Base-by-base conservation (phyloP, 345 rosid genomes). In the Viola odorata region DNA sequence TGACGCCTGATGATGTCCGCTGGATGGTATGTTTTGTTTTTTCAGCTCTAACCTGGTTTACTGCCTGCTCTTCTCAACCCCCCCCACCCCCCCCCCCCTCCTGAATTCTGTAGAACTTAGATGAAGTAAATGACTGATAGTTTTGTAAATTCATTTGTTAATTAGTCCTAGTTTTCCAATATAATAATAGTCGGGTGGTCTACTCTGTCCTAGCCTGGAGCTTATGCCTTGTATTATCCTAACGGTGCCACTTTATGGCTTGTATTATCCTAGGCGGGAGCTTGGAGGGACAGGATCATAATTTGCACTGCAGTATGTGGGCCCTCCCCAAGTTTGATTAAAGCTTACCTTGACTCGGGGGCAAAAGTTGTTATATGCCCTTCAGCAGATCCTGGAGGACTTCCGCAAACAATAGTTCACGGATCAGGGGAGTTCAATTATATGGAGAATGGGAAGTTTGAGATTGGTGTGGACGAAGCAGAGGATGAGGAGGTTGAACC, bases 221-320 rank as follows among this genome's bases (percentile, higher is more conserved):
- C 32, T 23, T 23, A 23, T 1, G 11, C 13, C 13, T 16, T 41
- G 50, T 61, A 13, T 12, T 62, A 44, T 58, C 50, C 40, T 65
- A 90, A 59, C 64, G 37, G 37, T 41, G 59, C 12, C 55, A 50
- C 52, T 23, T 23, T 23, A 23, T 1, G 11, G 11, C 13, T 16
- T 41, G 50, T 61, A 13, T 12, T 62, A 44, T 58, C 50, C 40
- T 65, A 90, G 99, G 89, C 81, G 45, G 99, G 99, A 73, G 96
- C 96, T 62, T 94, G 99, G 97, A 83, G 99, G 72, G 99, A 90
- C 50, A 84, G 97, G 84, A 82, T 94, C 58, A 88, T 94, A 66
- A 69, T 94, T 40, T 94, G 85, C 80, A 75, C 96, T 3, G 99
- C 97, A 64, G 81, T 81, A 38, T 88, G 75, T 49, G 99, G 99